phyloP scores from a whole-genome alignment of 148 eudicot genomes.

The Gaultheria prostrata region DNA sequence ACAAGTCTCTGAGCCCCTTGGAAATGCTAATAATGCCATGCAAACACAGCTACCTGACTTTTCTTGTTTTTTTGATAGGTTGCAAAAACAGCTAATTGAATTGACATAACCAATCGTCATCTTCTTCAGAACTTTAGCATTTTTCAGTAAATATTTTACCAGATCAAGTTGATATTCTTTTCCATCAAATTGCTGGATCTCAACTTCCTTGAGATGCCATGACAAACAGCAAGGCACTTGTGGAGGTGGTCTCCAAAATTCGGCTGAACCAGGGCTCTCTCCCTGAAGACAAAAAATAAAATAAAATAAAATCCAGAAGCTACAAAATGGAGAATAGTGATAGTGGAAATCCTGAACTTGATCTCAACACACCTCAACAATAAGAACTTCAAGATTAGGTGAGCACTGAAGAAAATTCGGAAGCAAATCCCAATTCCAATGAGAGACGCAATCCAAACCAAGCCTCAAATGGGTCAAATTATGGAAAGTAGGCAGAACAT shows the following conservation, averaged over 20 bases:
- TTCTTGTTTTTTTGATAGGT: background rate
- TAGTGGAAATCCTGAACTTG: background rate
- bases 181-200: background rate
- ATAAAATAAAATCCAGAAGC: background rate
- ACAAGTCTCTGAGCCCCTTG: background rate
- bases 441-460: background rate
- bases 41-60: background rate
- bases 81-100: background rate
- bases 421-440: slow-evolving; percentile 6
- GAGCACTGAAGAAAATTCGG: background rate
- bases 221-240: background rate
- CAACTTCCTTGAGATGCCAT: background rate
- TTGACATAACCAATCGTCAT: background rate
- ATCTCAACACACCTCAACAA: background rate
- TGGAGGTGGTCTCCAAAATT: background rate
- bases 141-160: background rate
- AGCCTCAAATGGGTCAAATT: slow-evolving; percentile 3
- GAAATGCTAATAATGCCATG: background rate
- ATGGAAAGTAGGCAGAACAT: background rate
- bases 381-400: slow-evolving; percentile 4
- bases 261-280: background rate
- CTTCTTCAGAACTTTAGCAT: slow-evolving; percentile 3
- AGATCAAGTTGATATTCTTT: background rate
- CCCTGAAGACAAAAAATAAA: background rate
- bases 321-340: background rate